Base-by-base conservation (phyloP, 148 eudicot genomes). In the Fagopyrum esculentum region DNA sequence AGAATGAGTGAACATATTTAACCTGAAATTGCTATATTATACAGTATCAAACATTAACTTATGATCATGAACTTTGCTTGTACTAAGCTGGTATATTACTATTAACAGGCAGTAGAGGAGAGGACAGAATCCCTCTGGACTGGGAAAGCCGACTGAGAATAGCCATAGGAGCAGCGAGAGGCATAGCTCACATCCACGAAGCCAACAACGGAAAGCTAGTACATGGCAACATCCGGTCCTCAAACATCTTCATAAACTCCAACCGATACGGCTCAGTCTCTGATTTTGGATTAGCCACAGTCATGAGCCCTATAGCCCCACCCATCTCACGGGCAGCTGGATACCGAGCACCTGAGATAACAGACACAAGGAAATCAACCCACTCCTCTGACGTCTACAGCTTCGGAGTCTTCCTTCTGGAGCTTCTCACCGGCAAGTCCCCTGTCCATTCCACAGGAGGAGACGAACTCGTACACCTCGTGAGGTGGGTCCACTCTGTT, bases 361-460 rank as follows among this genome's bases (percentile, higher is more conserved):
- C 86, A 1, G 98, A 93, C 81, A 85, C 97, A 2, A 76, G 95
- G 44, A 91, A 91, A 76, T 78, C 95, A 43, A 76, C 89, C 69
- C 98, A 91, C 69, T 76, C 91, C 6, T 88, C 94, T 1, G 98
- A 93, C 66, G 93, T 89, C 44, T 93, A 89, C 85, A 89, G 97
- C 78, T 93, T 93, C 60, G 98, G 98, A 9, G 97, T 93, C 13
- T 75, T 93, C 29, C 72, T 93, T 66, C 86, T 93, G 7, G 98
- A 91, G 83, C 91, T 93, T 35, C 85, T 91, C 45, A 93, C 97
- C 0, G 98, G 91, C 15, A 93, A 91, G 73, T 84, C 93, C 46
- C 90, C 96, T 0, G 82, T 90, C 30, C 91, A 92, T 45, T 69
- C 91, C 10, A 81, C 83, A 0, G 86, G 85, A 6, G 88, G 87